Evolutionary conservation across 108 stramenopile species (phyloP), one percentile per base, ranked within the genome.

Genomic region (Discostella pseudostelligera): DNA sequence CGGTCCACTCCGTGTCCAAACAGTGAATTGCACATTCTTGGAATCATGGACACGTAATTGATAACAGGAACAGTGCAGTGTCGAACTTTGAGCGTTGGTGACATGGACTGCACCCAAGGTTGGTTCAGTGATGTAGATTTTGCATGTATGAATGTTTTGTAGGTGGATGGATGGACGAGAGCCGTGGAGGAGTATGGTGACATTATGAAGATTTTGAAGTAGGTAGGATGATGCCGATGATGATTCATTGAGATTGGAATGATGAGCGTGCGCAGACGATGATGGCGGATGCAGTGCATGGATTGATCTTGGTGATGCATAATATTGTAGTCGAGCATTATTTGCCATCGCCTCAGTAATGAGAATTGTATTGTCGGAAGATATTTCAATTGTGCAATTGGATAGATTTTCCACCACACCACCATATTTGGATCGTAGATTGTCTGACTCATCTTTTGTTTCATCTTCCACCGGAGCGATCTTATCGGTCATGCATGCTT

Each of bases 41-140:
- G 73, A 76, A 39, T 80, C 79, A 43, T 80, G 79, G 29, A 80
- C 68, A 12, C 79, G 74, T 21, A 80, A 35, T 65, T 80, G 79
- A 46, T 71, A 60, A 37, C 62, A 56, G 25, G 46, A 36, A 26
- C 62, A 64, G 35, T 43, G 64, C 4, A 80, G 39, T 44, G 24
- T 12, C 10, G 74, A 74, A 44, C 47, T 21, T 37, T 65, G 63
- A 25, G 74, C 75, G 17, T 70, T 37, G 4, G 69, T 76, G 11
- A 75, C 69, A 37, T 80, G 74, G 37, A 76, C 79, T 32, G 79
- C 70, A 21, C 79, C 79, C 1, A 59, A 25, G 7, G 67, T 74
- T 16, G 69, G 61, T 29, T 63, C 57, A 4, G 67, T 25, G 22
- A 51, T 46, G 61, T 80, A 57, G 14, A 80, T 66, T 19, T 50